Evolutionary conservation across 176 grass and related monocot genomes (phyloP).

Genomic region (Oryza rufipogon): DNA sequence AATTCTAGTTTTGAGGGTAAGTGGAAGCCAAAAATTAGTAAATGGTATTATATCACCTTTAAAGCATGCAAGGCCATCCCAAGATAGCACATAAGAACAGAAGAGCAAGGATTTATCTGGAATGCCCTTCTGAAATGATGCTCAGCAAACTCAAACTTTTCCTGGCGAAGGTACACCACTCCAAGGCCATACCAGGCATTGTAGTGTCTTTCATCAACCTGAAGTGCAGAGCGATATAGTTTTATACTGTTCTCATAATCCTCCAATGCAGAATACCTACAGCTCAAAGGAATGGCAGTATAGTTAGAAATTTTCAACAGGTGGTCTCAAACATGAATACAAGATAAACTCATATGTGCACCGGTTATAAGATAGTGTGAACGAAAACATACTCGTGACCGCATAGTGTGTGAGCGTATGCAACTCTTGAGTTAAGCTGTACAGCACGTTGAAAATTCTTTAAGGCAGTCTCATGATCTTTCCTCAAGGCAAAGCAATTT

Average conservation of each 20-base stretch:
- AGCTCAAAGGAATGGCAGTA: constrained; percentile 42
- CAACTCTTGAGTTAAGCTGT: constrained; percentile 87
- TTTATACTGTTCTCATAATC: constrained; percentile 97
- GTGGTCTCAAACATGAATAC: constrained; percentile 5
- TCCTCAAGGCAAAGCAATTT: constrained; percentile 92
- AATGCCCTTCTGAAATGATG: constrained; percentile 98
- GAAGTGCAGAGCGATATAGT: constrained; percentile 74
- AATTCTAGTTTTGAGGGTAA: constrained; percentile 25
- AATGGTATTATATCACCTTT: constrained; percentile 56
- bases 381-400: constrained; percentile 81
- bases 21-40: constrained; percentile 19
- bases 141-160: constrained; percentile 98
- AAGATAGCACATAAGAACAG: constrained; percentile 98
- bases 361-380: constrained; percentile 9
- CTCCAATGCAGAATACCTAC: constrained; percentile 88
- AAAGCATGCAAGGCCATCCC: constrained; percentile 87
- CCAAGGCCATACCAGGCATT: constrained; percentile 90
- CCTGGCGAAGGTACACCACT: constrained; percentile 94
- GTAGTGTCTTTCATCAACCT: constrained; percentile 82
- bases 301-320: constrained; percentile 26
- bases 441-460: constrained; percentile 97
- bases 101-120: constrained; percentile 85
- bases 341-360: constrained; percentile 1
- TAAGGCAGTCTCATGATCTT: constrained; percentile 96
- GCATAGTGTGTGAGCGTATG: constrained; percentile 92